These are phyloP conservation scores for Acacia crassicarpa DNA, from an alignment of 306 rosid genomes.

Conservation along the genomic window DNA sequence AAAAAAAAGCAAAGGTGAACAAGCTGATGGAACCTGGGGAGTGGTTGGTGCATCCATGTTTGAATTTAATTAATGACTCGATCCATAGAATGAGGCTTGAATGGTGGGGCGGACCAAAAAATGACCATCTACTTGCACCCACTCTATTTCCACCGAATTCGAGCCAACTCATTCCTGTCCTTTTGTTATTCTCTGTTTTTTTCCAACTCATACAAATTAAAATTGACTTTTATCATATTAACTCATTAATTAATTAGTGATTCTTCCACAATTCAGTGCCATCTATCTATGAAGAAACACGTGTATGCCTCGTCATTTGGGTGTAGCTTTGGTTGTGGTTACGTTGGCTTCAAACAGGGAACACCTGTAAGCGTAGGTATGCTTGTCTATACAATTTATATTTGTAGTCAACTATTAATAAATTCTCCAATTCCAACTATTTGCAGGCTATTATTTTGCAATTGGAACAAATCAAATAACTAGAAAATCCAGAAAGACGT, in stretches of 20 bases:
- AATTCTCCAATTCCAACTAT: neutral
- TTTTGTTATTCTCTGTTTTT: neutral
- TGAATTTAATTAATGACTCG: neutral
- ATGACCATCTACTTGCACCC: neutral
- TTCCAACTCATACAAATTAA: neutral
- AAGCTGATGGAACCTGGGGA: neutral
- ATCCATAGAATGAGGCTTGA: neutral
- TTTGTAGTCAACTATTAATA: neutral
- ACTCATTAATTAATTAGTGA: neutral
- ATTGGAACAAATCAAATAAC: neutral
- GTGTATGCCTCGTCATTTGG: neutral
- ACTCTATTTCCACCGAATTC: neutral
- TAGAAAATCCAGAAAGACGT: neutral
- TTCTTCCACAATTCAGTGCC: neutral
- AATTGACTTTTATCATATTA: neutral
- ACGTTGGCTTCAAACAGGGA: neutral
- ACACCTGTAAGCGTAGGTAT: neutral
- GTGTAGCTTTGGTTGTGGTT: neutral
- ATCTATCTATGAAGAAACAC: neutral
- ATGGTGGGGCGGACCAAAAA: neutral
- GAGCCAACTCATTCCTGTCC: neutral
- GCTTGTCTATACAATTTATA: neutral
- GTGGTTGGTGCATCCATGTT: neutral
- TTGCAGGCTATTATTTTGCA: neutral
- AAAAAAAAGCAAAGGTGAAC: neutral